phyloP scores from a whole-genome alignment of 2,329 filamentous ascomycete species.

The Pyricularia grisea region DNA sequence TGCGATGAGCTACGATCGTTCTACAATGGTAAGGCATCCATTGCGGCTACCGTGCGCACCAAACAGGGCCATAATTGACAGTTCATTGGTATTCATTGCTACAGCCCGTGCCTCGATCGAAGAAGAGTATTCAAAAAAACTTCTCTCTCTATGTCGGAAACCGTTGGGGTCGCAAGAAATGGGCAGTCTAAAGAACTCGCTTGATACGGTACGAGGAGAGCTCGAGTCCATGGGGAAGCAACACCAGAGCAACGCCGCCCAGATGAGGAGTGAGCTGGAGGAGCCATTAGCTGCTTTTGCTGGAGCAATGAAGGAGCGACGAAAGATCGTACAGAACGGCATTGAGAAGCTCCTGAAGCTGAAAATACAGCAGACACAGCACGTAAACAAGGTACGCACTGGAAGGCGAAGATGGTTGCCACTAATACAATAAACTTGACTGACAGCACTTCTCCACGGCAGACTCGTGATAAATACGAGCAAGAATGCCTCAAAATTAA shows the following conservation, averaged over 20 bases:
- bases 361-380: conserved; percentile 83
- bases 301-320: conserved; percentile 89
- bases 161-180: conserved; percentile 79
- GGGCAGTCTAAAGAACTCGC: conserved; percentile 71
- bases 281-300: conserved; percentile 87
- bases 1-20: conserved; percentile 90
- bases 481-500: conserved; percentile 98
- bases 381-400: conserved; percentile 73
- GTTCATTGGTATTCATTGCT: neutral
- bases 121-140: conserved; percentile 89
- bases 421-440: neutral
- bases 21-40: conserved; percentile 55
- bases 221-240: conserved; percentile 91
- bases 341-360: conserved; percentile 91
- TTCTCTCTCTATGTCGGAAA: conserved; percentile 79
- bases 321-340: conserved; percentile 90
- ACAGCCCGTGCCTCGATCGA: conserved; percentile 84
- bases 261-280: conserved; percentile 95
- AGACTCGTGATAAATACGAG: conserved; percentile 89
- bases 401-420: neutral
- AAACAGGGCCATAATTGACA: neutral
- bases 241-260: conserved; percentile 77
- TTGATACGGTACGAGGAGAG: conserved; percentile 82
- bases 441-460: neutral
- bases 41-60: neutral